Percentiles rank a stretch among this genome's conserved stretches.
Conservation (phyloP, 177 flowering plant genomes). For the Vitis hybrid region DNA sequence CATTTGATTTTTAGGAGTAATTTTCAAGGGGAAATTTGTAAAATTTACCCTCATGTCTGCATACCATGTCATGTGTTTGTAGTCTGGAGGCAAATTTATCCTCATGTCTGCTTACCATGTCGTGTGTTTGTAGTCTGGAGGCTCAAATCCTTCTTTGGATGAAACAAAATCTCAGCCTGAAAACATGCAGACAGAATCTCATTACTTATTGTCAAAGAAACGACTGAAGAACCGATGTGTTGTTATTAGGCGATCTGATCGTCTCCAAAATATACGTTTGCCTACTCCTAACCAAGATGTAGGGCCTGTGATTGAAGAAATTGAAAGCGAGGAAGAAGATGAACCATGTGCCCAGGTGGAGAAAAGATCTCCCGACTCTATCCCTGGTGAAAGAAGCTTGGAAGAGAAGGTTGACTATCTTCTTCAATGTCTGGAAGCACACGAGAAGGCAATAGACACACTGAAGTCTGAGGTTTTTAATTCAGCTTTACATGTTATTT, state of each 20-base stretch:
- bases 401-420: constrained; percentile 31
- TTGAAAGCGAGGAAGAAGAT: constrained; percentile 32
- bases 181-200: neutral
- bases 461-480: constrained; percentile 25
- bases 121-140: neutral
- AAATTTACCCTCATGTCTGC: too few species aligned
- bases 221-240: neutral
- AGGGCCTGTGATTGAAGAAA: constrained; percentile 24
- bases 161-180: neutral
- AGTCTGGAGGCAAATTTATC: neutral
- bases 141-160: neutral
- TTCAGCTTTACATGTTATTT: neutral
- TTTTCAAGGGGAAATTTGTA: too few species aligned
- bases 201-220: constrained; percentile 1
- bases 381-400: constrained; percentile 7
- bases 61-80: too few species aligned
- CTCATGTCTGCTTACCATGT: too few species aligned
- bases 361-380: neutral
- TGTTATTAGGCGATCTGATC: constrained; percentile 34
- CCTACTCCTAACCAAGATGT: constrained; percentile 8
- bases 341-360: constrained; percentile 9
- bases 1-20: too few species aligned
- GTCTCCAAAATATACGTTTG: constrained; percentile 19
- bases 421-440: constrained; percentile 16
- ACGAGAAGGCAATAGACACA: constrained; percentile 19